These are phyloP conservation scores for Chiua sp. DNA, from an alignment of 1,284 basidiomycete species.

Conservation along the genomic window DNA sequence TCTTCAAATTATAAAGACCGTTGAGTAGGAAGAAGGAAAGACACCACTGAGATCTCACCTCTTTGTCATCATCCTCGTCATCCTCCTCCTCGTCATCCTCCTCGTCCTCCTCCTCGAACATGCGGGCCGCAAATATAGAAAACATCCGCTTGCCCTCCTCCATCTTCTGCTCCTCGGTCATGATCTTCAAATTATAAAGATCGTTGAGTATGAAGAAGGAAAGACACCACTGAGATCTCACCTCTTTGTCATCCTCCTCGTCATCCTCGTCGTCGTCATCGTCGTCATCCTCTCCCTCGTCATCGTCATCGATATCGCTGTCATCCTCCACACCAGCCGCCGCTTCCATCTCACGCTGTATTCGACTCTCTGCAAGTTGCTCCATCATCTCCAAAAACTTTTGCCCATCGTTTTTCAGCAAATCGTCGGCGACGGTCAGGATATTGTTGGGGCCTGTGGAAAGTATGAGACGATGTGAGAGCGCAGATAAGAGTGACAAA, in stretches of 20 bases:
- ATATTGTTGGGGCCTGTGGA: constrained; percentile 79
- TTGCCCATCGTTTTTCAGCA: constrained; percentile 97
- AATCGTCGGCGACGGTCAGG: constrained; percentile 98
- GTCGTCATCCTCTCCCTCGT: constrained; percentile 54
- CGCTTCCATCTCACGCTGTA: constrained; percentile 93
- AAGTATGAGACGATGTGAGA: constrained; percentile 13
- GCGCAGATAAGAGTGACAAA: constrained; percentile 42
- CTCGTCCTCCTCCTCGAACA: constrained; percentile 85
- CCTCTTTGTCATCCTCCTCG: constrained; percentile 57
- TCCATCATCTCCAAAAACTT: constrained; percentile 99
- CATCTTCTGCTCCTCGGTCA: constrained; percentile 94
- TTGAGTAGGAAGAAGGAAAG: constrained; percentile 14
- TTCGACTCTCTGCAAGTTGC: constrained; percentile 93
- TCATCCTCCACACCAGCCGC: constrained; percentile 71
- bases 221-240: constrained; percentile 29
- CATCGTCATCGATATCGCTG: constrained; percentile 58
- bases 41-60: constrained; percentile 40
- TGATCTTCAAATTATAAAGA: constrained; percentile 47
- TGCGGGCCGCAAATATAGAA: constrained; percentile 98
- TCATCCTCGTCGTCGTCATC: constrained; percentile 49
- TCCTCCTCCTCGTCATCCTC: constrained; percentile 51
- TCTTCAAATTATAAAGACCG: constrained; percentile 42
- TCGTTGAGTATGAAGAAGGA: constrained; percentile 14
- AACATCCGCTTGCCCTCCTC: constrained; percentile 99
- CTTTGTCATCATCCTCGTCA: constrained; percentile 55